These are phyloP conservation scores for Diaporthe vexans DNA, from an alignment of 2,329 filamentous ascomycete species.

Conservation along the genomic window DNA sequence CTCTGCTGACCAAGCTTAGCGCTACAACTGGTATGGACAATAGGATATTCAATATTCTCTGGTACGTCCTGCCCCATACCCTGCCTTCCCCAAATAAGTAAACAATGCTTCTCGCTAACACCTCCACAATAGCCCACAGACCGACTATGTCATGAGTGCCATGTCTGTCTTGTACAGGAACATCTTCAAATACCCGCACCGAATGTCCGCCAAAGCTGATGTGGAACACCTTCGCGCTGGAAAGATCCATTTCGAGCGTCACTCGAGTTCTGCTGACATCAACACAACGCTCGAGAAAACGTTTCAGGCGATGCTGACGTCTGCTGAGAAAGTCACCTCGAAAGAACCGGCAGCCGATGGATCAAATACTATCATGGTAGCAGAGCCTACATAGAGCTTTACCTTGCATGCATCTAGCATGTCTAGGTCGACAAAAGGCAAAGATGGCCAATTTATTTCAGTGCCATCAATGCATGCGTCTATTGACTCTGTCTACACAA, in stretches of 20 bases:
- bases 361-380: not conserved
- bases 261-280: not conserved
- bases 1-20: not conserved
- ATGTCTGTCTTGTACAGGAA: not conserved
- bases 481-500: not conserved
- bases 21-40: not conserved
- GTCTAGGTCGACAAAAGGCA: not conserved
- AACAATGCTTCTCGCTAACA: not conserved
- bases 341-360: not conserved
- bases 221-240: conserved; percentile 14
- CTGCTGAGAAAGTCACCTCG: not conserved
- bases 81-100: not conserved
- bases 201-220: conserved; percentile 16
- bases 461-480: not conserved
- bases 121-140: not conserved
- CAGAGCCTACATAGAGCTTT: not conserved
- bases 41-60: not conserved
- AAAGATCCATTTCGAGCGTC: not conserved
- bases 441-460: not conserved
- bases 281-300: not conserved
- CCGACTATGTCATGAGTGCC: not conserved
- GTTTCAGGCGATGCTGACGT: not conserved
- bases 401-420: not conserved
- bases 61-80: not conserved
- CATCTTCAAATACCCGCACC: not conserved